Evolutionary conservation across 805 yeast species (phyloP), one percentile per base, ranked within the genome.

Genomic region (Yarrowia sp.): DNA sequence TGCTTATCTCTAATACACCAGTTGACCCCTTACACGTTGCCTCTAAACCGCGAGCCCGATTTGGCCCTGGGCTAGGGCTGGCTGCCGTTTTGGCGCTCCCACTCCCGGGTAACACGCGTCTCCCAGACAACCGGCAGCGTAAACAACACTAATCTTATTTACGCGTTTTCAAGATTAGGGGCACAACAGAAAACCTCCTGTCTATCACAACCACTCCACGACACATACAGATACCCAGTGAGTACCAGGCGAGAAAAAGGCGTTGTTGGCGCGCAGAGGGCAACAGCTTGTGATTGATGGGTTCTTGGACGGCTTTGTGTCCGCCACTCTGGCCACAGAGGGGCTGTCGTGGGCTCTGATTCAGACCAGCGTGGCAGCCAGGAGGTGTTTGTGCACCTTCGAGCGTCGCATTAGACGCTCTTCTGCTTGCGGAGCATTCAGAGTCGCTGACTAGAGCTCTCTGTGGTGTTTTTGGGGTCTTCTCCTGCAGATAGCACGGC

Each of bases 161-260:
- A 51, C 58, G 58, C 58, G 58, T 51, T 51, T 51, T 51, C 58
- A 33, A 51, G 58, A 33, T 51, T 51, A 51, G 58, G 58, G 58
- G 58, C 58, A 24, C 32, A 35, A 49, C 58, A 33, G 33, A 33
- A 51, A 49, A 51, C 33, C 58, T 51, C 58, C 58, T 51, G 58
- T 51, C 58, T 25, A 47, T 47, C 55, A 51, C 58, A 51, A 51
- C 58, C 42, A 51, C 58, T 51, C 58, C 41, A 51, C 58, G 19
- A 51, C 58, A 51, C 58, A 51, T 51, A 51, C 58, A 51, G 58
- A 51, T 51, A 51, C 58, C 58, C 58, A 51, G 58, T 51, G 58
- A 51, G 58, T 51, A 51, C 31, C 42, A 33, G 22, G 25, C 31
- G 39, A 47, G 33, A 12, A 4, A 35, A 14, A 6, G 42, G 32